Evolutionary conservation across 2,329 filamentous ascomycete genomes (phyloP).

Genomic region (Didymella keratinophila): DNA sequence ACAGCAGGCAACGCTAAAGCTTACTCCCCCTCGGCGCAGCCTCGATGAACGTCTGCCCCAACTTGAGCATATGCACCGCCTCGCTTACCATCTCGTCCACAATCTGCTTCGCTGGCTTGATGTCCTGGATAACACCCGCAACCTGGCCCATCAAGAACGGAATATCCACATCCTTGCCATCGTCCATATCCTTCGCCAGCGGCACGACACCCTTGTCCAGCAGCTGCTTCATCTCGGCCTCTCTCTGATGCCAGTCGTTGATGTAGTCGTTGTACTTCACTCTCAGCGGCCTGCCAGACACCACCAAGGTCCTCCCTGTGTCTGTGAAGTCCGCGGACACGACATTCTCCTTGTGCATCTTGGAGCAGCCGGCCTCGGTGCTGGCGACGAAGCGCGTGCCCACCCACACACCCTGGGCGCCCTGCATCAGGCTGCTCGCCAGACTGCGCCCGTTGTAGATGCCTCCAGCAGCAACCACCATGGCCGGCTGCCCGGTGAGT

Average conservation of each 20-base stretch:
- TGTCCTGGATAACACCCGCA: conserved; percentile 75
- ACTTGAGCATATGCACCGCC: conserved; percentile 49
- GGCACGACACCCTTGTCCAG: conserved; percentile 81
- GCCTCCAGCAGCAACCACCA: conserved; percentile 90
- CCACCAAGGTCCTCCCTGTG: conserved; percentile 81
- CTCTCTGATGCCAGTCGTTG: conserved; percentile 77
- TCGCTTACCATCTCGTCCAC: conserved; percentile 83
- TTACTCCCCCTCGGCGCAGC: conserved; percentile 36
- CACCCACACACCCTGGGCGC: conserved; percentile 90
- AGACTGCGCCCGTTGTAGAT: conserved; percentile 83
- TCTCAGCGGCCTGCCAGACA: conserved; percentile 82
- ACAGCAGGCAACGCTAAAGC: conserved; percentile 23
- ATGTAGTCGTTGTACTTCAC: conserved; percentile 87
- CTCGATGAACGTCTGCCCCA: conserved; percentile 48
- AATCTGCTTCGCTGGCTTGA: conserved; percentile 84
- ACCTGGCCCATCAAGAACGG: conserved; percentile 96
- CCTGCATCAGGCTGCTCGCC: conserved; percentile 84
- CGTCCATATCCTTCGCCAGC: conserved; percentile 81
- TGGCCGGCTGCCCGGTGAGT: conserved; percentile 72
- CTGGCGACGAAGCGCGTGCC: conserved; percentile 90
- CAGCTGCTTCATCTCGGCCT: conserved; percentile 76
- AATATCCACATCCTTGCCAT: conserved; percentile 81
- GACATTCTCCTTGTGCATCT: conserved; percentile 84
- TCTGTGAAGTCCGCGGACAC: conserved; percentile 80
- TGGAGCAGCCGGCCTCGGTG: conserved; percentile 79